phyloP scores from a whole-genome alignment of 2,329 filamentous ascomycete genomes.

The Anthostomella pinea region DNA sequence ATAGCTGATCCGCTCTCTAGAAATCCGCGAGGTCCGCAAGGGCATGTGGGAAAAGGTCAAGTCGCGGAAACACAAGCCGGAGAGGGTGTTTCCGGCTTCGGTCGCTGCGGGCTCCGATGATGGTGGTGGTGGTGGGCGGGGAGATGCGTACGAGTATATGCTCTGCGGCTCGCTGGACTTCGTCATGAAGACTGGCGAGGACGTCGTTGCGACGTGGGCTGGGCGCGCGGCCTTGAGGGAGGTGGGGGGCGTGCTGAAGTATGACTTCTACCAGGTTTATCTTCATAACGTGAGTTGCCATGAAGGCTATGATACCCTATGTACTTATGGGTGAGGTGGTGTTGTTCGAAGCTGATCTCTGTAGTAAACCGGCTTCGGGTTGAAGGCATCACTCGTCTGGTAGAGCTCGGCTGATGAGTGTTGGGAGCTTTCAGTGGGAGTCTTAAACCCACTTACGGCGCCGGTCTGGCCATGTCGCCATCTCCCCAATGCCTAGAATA shows the following conservation, averaged over 20 bases:
- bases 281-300: constrained; percentile 27
- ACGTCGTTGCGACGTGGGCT: constrained; percentile 29
- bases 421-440: too few relatives aligned
- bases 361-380: too few relatives aligned
- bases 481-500: too few relatives aligned
- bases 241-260: constrained; percentile 23
- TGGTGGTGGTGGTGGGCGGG: constrained; percentile 5
- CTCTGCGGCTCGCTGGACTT: constrained; percentile 29
- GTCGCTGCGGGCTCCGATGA: constrained; percentile 22
- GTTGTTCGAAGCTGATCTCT: too few relatives aligned
- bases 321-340: not conserved
- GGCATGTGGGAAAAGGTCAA: constrained; percentile 44
- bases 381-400: too few relatives aligned
- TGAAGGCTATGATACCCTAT: too few relatives aligned
- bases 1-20: constrained; percentile 25
- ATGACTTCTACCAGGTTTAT: constrained; percentile 33
- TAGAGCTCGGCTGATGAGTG: too few relatives aligned
- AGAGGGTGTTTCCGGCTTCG: constrained; percentile 40
- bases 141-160: constrained; percentile 34
- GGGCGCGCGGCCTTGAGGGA: constrained; percentile 26
- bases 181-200: constrained; percentile 19
- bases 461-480: too few relatives aligned
- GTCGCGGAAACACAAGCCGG: constrained; percentile 39
- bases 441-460: too few relatives aligned
- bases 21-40: constrained; percentile 38